Percentiles rank a stretch among this genome's conserved stretches.
These are phyloP conservation scores for Protoeuglena noctilucae DNA, from an alignment of 139 green algal species.

Conservation along the genomic window DNA sequence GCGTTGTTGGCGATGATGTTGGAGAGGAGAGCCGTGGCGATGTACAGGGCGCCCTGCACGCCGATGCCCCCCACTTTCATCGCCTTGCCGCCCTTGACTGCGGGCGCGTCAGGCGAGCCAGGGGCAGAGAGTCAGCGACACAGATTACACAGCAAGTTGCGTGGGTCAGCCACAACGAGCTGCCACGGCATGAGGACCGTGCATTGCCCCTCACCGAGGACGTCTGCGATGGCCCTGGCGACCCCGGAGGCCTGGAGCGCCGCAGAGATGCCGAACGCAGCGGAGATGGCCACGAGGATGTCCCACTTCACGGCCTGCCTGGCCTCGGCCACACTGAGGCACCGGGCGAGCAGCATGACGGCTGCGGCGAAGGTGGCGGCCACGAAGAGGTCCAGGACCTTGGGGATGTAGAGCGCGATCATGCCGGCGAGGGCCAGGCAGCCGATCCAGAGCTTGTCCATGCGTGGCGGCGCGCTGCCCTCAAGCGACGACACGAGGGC, in stretches of 20 bases:
- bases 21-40: conserved; percentile 32
- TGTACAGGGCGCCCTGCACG: conserved; percentile 30
- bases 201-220: too few relatives aligned
- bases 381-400: conserved; percentile 25
- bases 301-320: conserved; percentile 29
- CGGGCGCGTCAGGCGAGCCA: background rate
- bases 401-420: conserved; percentile 15
- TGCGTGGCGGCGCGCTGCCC: conserved; percentile 23
- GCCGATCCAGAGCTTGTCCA: conserved; percentile 24
- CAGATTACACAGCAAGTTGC: too few relatives aligned
- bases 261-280: conserved; percentile 35
- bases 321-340: conserved; percentile 13
- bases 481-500: conserved; percentile 33
- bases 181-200: too few relatives aligned
- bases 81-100: conserved; percentile 7
- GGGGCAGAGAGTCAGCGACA: conserved; percentile 10
- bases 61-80: conserved; percentile 21
- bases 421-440: conserved; percentile 20
- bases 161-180: too few relatives aligned
- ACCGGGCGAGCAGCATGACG: conserved; percentile 34
- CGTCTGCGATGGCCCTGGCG: conserved; percentile 21
- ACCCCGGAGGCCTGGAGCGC: conserved; percentile 29
- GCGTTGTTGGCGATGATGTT: conserved; percentile 52
- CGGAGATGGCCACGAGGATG: conserved; percentile 37
- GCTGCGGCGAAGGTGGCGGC: conserved; percentile 26